Conservation (phyloP, 129 eudicot genomes). For the Tagetes erecta region DNA sequence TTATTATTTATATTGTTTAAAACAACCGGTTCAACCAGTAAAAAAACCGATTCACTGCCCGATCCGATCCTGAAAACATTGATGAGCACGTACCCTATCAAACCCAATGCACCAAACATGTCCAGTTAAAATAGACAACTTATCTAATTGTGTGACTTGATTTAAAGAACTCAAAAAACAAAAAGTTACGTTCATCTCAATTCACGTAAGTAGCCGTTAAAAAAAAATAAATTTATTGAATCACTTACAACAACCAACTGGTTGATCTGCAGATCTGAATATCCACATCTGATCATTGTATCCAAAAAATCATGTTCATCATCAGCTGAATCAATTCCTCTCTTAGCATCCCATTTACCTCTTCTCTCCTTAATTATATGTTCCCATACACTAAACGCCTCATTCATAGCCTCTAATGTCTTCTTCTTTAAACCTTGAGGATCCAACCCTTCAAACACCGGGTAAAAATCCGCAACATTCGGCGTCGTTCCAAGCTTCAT, state of each 20-base stretch:
- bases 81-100: too few species aligned
- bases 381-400: constrained; percentile 32
- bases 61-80: too few species aligned
- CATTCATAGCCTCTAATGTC: constrained; percentile 29
- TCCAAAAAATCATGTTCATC: constrained; percentile 39
- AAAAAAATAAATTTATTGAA: background rate
- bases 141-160: too few species aligned
- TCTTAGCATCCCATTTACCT: background rate
- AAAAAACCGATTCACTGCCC: too few species aligned
- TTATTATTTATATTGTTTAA: too few species aligned
- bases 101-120: too few species aligned
- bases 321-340: background rate
- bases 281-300: constrained; percentile 30
- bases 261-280: constrained; percentile 42
- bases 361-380: constrained; percentile 32
- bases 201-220: background rate
- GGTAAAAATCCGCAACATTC: constrained; percentile 38
- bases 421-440: constrained; percentile 36
- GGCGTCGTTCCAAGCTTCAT: constrained; percentile 39
- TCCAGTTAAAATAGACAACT: too few species aligned
- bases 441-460: constrained; percentile 27
- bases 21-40: too few species aligned
- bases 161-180: too few species aligned
- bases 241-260: constrained; percentile 35
- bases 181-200: too few species aligned